Evolutionary conservation across 768 basidiomycete genomes (phyloP).

Genomic region (Lactifluus piperatus): DNA sequence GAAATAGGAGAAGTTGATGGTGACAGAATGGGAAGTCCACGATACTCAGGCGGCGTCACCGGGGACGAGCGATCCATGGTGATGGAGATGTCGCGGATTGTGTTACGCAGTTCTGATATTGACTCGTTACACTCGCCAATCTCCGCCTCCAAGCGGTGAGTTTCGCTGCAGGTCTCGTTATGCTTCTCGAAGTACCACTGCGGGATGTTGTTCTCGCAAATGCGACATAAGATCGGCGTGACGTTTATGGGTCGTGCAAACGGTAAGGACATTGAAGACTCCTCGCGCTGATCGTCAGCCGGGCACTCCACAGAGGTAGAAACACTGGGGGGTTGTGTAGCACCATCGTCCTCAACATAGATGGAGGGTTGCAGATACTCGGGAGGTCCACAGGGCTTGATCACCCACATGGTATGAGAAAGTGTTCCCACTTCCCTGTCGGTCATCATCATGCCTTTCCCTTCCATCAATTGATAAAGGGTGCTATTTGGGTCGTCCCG

Average conservation of each 20-base stretch:
- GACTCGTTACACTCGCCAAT: conserved; percentile 91
- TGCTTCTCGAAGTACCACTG: conserved; percentile 99
- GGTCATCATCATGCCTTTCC: conserved; percentile 97
- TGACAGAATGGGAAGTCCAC: conserved; percentile 76
- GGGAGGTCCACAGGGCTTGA: conserved; percentile 70
- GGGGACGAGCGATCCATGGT: conserved; percentile 70
- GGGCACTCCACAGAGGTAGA: conserved; percentile 9
- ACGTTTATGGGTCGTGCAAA: conserved; percentile 70
- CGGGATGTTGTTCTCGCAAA: conserved; percentile 93
- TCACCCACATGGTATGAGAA: conserved; percentile 98
- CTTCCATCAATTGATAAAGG: conserved; percentile 85
- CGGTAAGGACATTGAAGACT: conserved; percentile 60
- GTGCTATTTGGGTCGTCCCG: conserved; percentile 36
- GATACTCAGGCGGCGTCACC: conserved; percentile 66
- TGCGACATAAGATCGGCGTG: conserved; percentile 86
- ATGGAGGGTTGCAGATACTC: conserved; percentile 61
- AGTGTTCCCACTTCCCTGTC: conserved; percentile 82
- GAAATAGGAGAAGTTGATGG: conserved; percentile 65
- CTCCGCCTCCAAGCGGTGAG: conserved; percentile 92
- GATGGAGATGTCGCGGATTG: conserved; percentile 68
- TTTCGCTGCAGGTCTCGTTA: conserved; percentile 97
- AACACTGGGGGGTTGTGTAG: conserved; percentile 30
- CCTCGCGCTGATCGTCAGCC: conserved; percentile 6
- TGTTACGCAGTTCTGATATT: conserved; percentile 76
- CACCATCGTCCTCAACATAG: conserved; percentile 40